phyloP scores from a whole-genome alignment of 345 rosid genomes.

The Gossypioides kirkii region DNA sequence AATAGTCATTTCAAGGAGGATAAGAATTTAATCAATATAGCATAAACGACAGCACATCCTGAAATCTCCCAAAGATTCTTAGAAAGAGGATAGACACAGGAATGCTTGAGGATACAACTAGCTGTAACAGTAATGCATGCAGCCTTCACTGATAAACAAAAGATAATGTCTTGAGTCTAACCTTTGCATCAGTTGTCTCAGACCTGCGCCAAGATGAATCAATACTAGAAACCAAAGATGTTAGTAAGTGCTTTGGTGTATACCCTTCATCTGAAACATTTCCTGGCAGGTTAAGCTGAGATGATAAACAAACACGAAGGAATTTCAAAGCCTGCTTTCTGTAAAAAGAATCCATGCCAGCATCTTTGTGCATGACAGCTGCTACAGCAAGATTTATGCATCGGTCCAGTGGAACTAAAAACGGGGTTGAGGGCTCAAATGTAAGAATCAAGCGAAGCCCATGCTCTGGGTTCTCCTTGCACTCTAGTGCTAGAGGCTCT shows the following conservation, averaged over 20 bases:
- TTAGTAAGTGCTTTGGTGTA: conserved; percentile 58
- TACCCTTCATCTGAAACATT: conserved; percentile 66
- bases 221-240: conserved; percentile 55
- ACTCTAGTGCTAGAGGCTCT: conserved; percentile 95
- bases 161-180: conserved; percentile 27
- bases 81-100: background rate
- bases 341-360: conserved; percentile 70
- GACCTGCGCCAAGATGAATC: conserved; percentile 71
- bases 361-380: conserved; percentile 64
- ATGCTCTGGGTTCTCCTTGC: conserved; percentile 98
- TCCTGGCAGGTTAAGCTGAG: conserved; percentile 97
- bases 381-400: conserved; percentile 94
- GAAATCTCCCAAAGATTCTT: background rate
- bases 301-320: conserved; percentile 80
- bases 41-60: background rate
- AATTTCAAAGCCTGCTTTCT: conserved; percentile 84
- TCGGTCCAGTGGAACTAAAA: conserved; percentile 90
- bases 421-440: conserved; percentile 92
- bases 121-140: background rate
- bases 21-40: background rate
- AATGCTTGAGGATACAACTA: background rate
- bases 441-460: conserved; percentile 95
- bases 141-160: background rate
- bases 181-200: conserved; percentile 82
- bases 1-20: conserved; percentile 5